These are phyloP conservation scores for Colletotrichum lupini DNA, from an alignment of 2,329 filamentous ascomycete genomes.

Conservation along the genomic window DNA sequence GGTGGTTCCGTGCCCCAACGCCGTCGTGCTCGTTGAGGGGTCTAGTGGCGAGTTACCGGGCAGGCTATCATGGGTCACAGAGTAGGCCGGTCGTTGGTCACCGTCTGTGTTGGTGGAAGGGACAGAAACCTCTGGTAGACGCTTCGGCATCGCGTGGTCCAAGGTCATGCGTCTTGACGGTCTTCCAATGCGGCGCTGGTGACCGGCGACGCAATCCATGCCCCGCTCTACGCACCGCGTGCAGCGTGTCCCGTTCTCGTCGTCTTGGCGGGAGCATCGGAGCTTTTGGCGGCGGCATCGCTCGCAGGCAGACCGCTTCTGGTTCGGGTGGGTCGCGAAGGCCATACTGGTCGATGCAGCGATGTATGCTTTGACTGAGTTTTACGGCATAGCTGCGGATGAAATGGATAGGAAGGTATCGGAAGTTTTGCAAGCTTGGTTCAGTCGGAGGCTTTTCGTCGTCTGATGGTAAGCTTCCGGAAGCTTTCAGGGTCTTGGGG, in stretches of 20 bases:
- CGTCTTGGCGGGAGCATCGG: slow-evolving; percentile 42
- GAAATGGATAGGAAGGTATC: neutral
- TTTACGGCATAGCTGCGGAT: neutral
- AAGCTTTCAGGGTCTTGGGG: neutral
- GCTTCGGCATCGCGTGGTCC: neutral
- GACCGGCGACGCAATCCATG: slow-evolving; percentile 42
- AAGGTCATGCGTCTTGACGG: slow-evolving; percentile 35
- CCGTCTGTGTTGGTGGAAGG: neutral
- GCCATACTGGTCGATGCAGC: neutral
- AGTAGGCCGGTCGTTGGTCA: too few relatives aligned
- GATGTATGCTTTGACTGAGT: neutral
- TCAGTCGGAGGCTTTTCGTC: neutral
- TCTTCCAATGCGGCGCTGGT: slow-evolving; percentile 46
- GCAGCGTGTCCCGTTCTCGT: slow-evolving; percentile 38
- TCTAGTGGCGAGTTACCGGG: neutral
- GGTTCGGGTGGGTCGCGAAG: slow-evolving; percentile 42
- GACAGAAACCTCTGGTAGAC: neutral
- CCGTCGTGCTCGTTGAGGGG: neutral
- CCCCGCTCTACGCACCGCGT: slow-evolving; percentile 43
- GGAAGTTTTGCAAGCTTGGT: neutral
- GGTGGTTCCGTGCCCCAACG: too few relatives aligned
- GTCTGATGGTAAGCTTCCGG: neutral
- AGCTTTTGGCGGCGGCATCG: slow-evolving; percentile 47
- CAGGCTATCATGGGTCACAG: neutral
- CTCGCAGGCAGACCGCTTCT: slow-evolving; percentile 47